A percentile compares a stretch with the other conserved stretches of the same genome.
phyloP scores from a whole-genome alignment of 139 green algal genomes.

The Axilococcus clingmanii region DNA sequence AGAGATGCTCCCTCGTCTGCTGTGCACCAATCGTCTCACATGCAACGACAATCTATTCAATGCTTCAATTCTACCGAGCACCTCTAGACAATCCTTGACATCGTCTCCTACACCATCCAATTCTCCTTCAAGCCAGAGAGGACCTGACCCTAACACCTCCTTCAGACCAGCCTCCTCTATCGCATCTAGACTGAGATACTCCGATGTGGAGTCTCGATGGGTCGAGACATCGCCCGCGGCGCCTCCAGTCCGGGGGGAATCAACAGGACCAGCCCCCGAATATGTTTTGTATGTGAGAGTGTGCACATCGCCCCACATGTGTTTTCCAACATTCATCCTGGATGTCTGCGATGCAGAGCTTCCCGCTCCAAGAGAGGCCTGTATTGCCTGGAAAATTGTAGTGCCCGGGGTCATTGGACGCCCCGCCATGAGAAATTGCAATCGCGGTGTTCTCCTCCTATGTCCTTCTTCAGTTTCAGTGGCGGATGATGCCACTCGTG shows the following conservation, averaged over 20 bases:
- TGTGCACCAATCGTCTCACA: not conserved
- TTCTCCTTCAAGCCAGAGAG: too few species aligned
- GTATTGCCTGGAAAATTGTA: conserved; percentile 77
- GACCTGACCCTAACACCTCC: too few species aligned
- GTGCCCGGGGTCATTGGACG: conserved; percentile 26
- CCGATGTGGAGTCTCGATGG: too few species aligned
- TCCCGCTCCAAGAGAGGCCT: conserved; percentile 1
- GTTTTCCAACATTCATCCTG: conserved; percentile 13
- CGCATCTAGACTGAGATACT: too few species aligned
- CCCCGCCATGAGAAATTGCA: conserved; percentile 59
- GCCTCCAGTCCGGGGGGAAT: too few species aligned
- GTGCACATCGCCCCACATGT: conserved; percentile 78
- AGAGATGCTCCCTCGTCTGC: too few species aligned
- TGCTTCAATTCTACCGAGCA: conserved; percentile 62
- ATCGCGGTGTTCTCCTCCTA: too few species aligned
- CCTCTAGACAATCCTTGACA: conserved; percentile 31
- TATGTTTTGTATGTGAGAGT: conserved; percentile 67
- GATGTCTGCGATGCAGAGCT: conserved; percentile 7
- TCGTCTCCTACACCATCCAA: not conserved
- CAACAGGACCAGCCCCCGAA: too few species aligned
- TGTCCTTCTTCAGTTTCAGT: too few species aligned
- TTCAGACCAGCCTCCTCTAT: too few species aligned
- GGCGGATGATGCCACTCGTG: not conserved
- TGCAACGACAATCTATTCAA: conserved; percentile 34
- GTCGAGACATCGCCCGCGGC: conserved; percentile 4